These are phyloP conservation scores for Grosmannia serpens DNA, from an alignment of 2,329 filamentous ascomycete genomes.

Conservation along the genomic window DNA sequence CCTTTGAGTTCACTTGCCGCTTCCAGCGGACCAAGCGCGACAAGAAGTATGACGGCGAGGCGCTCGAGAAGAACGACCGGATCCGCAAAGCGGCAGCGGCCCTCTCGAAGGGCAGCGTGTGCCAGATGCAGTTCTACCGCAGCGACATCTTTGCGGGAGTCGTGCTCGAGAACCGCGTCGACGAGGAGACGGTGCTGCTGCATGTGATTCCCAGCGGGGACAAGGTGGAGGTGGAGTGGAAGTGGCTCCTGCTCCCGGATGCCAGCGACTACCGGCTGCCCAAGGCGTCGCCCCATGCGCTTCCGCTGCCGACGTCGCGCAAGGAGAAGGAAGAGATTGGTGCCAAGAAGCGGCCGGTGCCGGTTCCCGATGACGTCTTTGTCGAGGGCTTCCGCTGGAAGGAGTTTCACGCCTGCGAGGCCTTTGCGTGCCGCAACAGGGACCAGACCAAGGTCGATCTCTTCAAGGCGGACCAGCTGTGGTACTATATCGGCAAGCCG, in stretches of 20 bases:
- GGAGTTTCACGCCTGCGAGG: constrained; percentile 61
- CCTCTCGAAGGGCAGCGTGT: constrained; percentile 61
- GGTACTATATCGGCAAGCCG: constrained; percentile 75
- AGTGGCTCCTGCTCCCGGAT: constrained; percentile 67
- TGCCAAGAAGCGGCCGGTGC: constrained; percentile 50
- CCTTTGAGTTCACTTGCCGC: constrained; percentile 86
- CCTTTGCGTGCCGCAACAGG: constrained; percentile 32
- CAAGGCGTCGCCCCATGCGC: constrained; percentile 63
- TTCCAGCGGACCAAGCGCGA: constrained; percentile 86
- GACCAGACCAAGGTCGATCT: constrained; percentile 61
- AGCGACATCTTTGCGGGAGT: constrained; percentile 86
- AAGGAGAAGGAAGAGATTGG: constrained; percentile 58
- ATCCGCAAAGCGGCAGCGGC: constrained; percentile 57
- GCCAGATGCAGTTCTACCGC: constrained; percentile 75
- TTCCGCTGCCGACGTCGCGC: constrained; percentile 55
- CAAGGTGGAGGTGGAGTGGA: constrained; percentile 70
- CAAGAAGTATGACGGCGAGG: constrained; percentile 57
- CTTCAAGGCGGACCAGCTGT: constrained; percentile 61
- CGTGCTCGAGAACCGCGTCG: constrained; percentile 68
- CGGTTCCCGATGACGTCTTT: constrained; percentile 55
- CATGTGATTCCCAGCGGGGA: constrained; percentile 77
- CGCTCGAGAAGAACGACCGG: constrained; percentile 57
- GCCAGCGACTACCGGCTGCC: constrained; percentile 57
- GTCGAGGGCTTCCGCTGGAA: constrained; percentile 61
- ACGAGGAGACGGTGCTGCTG: constrained; percentile 66